Percentiles rank a stretch among this genome's conserved stretches.
Evolutionary conservation across 2,329 filamentous ascomycete genomes (phyloP).

Genomic region (Venturia oleaginea): DNA sequence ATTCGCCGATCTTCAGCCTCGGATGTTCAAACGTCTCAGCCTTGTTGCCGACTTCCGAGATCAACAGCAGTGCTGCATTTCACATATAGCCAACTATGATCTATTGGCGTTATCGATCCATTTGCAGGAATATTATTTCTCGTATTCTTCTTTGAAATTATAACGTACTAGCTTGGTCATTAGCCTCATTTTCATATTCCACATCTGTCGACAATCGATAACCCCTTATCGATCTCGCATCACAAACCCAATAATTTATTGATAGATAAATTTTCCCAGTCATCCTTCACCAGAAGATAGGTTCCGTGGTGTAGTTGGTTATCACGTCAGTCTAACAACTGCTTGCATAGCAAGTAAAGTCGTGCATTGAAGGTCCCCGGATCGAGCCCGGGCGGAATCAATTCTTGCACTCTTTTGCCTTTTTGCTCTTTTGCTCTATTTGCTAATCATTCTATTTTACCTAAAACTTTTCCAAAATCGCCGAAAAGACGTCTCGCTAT

Average conservation of each 20-base stretch:
- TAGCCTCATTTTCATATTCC: too few species aligned
- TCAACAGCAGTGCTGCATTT: neutral
- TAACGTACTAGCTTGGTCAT: neutral
- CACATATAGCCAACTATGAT: too few species aligned
- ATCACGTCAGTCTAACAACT: conserved; percentile 7
- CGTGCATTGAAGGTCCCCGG: neutral
- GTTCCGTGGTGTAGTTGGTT: conserved; percentile 7
- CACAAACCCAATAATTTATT: neutral
- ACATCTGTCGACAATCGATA: neutral
- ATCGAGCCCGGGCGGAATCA: neutral
- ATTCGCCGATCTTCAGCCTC: too few species aligned
- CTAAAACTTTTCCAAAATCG: too few species aligned
- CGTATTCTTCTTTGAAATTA: too few species aligned
- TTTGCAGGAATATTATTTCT: too few species aligned
- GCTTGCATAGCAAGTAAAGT: neutral
- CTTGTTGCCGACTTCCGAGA: neutral
- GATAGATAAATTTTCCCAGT: too few species aligned
- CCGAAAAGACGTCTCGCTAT: too few species aligned
- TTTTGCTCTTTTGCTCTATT: too few species aligned
- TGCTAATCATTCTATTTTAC: too few species aligned
- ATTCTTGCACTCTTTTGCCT: neutral
- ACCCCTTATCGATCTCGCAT: neutral
- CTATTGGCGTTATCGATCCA: too few species aligned
- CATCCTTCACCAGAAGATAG: neutral
- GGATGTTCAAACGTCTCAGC: neutral